phyloP scores from a whole-genome alignment of 805 yeast species.

The Candida sanyiensis region DNA sequence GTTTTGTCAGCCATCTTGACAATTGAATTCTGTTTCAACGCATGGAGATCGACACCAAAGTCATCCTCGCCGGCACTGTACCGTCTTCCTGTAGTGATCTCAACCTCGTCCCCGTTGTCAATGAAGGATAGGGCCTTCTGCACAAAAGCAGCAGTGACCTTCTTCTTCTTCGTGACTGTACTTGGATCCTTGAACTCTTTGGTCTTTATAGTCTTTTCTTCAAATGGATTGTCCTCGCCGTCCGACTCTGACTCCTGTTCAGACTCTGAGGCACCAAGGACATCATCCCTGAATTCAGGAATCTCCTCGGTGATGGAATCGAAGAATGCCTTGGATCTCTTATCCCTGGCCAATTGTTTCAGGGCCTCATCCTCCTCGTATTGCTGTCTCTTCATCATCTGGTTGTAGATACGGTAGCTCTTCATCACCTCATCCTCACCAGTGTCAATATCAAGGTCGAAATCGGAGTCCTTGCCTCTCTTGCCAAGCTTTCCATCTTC shows the following conservation, averaged over 20 bases:
- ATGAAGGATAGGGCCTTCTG: conserved; percentile 52
- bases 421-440: conserved; percentile 61
- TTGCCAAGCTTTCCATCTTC: conserved; percentile 67
- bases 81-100: conserved; percentile 22
- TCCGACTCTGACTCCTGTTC: conserved; percentile 26
- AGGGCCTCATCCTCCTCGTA: conserved; percentile 42
- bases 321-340: conserved; percentile 61
- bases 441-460: conserved; percentile 63
- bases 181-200: conserved; percentile 21
- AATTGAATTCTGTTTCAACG: conserved; percentile 40
- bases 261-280: conserved; percentile 25
- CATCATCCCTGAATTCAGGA: conserved; percentile 27
- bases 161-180: conserved; percentile 27
- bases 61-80: conserved; percentile 25
- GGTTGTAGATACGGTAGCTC: conserved; percentile 22
- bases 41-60: conserved; percentile 38
- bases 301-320: conserved; percentile 52
- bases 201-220: conserved; percentile 21
- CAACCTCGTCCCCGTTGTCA: conserved; percentile 27
- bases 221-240: conserved; percentile 26
- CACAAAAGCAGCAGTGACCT: conserved; percentile 49
- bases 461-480: conserved; percentile 45
- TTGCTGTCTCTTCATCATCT: conserved; percentile 35
- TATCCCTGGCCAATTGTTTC: conserved; percentile 45
- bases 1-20: conserved; percentile 30